Percentiles rank a stretch among this genome's conserved stretches.
Conservation (phyloP, 1,139 yeast genomes). For the Suhomyces wounanorum region DNA sequence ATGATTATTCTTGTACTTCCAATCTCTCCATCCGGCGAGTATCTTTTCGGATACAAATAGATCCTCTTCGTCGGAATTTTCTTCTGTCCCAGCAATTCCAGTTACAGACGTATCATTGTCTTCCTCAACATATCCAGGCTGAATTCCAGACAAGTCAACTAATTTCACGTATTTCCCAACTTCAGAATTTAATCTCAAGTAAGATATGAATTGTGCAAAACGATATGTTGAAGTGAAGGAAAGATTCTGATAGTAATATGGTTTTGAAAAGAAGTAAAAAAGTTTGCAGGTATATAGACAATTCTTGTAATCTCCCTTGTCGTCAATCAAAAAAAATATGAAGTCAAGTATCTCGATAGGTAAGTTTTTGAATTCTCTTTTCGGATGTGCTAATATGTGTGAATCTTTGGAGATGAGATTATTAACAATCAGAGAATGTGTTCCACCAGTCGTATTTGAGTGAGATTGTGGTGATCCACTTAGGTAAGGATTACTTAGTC, state of each 20-base stretch:
- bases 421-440: conserved; percentile 4
- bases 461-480: conserved; percentile 5
- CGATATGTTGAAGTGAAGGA: conserved; percentile 67
- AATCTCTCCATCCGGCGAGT: conserved; percentile 84
- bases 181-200: conserved; percentile 53
- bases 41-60: conserved; percentile 19
- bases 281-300: conserved; percentile 53
- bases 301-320: conserved; percentile 26
- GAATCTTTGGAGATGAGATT: conserved; percentile 6
- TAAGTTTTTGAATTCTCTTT: conserved; percentile 24
- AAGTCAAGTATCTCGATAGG: conserved; percentile 41
- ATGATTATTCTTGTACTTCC: conserved; percentile 77
- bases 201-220: conserved; percentile 74
- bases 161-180: conserved; percentile 57
- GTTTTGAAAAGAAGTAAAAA: conserved; percentile 55
- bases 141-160: conserved; percentile 58
- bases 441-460: background rate
- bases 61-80: conserved; percentile 15
- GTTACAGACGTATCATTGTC: conserved; percentile 22
- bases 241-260: conserved; percentile 56
- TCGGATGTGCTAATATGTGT: conserved; percentile 2
- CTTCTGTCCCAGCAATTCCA: conserved; percentile 2
- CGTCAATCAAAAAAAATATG: conserved; percentile 35
- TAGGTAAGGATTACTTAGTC: conserved; percentile 23
- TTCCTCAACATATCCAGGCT: conserved; percentile 48